Conservation (phyloP, 805 yeast species). For the Candida loeiensis region DNA sequence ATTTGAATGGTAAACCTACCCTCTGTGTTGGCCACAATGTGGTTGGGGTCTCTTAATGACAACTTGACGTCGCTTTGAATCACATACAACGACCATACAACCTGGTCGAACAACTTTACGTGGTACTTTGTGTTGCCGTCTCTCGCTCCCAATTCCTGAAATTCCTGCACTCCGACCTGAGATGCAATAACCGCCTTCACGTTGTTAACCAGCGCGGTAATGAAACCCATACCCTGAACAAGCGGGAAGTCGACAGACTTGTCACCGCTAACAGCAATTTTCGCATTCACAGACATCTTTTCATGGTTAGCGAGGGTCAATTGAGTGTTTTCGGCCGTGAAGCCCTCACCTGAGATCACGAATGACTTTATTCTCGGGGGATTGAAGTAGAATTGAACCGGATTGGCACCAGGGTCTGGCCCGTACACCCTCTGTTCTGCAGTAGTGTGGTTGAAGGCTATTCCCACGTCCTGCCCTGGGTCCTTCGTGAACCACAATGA, state of each 20-base stretch:
- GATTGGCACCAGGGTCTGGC: constrained; percentile 50
- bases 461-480: constrained; percentile 48
- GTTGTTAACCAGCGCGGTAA: constrained; percentile 50
- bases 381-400: constrained; percentile 60
- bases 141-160: constrained; percentile 29
- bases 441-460: constrained; percentile 64
- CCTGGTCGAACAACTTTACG: constrained; percentile 50
- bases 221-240: constrained; percentile 81
- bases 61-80: constrained; percentile 30
- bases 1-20: constrained; percentile 32
- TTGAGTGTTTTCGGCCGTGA: constrained; percentile 16
- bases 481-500: constrained; percentile 63
- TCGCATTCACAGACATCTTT: constrained; percentile 32
- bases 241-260: constrained; percentile 43
- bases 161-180: constrained; percentile 58
- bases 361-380: constrained; percentile 67
- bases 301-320: constrained; percentile 24
- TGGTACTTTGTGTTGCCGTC: constrained; percentile 50
- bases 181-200: constrained; percentile 41
- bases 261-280: constrained; percentile 13
- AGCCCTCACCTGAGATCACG: constrained; percentile 36
- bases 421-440: constrained; percentile 65
- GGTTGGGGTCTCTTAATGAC: constrained; percentile 28
- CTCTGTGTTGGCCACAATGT: constrained; percentile 42
- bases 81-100: constrained; percentile 61